Base-by-base conservation (phyloP, 192 early-diverging fungal genomes). In the Coemansia aciculifera region DNA sequence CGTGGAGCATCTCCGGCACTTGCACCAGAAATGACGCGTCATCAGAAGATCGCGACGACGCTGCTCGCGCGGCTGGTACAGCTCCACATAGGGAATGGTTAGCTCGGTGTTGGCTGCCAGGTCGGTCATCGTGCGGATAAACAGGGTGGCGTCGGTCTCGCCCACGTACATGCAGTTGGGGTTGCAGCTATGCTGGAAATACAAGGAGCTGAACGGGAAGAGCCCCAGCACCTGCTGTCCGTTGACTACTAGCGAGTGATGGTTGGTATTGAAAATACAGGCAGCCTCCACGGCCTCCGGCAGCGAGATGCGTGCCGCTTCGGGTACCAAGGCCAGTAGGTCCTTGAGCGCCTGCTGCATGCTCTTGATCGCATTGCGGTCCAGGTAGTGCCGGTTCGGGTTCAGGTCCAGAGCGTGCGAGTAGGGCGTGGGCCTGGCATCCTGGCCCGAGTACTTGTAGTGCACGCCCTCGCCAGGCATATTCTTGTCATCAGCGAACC, bases 1-100 rank as follows among this genome's bases (percentile, higher is more conserved):
- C 39, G 77, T 75, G 21, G 78, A 84, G 78, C 92, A 93, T 24
- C 92, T 76, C 44, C 69, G 73, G 73, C 92, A 93, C 74, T 88
- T 84, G 82, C 92, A 93, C 89, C 89, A 91, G 72, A 92, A 91
- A 67, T 87, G 89, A 21, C 88, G 90, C 40, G 86, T 77, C 27
- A 81, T 67, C 62, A 90, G 79, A 13, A 93, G 79, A 38, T 90
- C 87, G 34, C 86, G 85, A 19, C 91, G 85, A 27, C 92, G 84
- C 79, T 92, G 88, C 71, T 90, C 85, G 62, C 87, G 84, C 24
- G 88, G 84, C 56, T 85, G 85, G 72, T 83, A 90, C 36, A 93
- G 76, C 66, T 93, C 91, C 29, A 89, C 89, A 56, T 89, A 93
- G 46, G 83, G 80, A 27, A 93, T 82, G 8, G 82, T 85, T 31